Evolutionary conservation across 345 rosid genomes (phyloP), one percentile per base, ranked within the genome.

Genomic region (Heritiera littoralis): DNA sequence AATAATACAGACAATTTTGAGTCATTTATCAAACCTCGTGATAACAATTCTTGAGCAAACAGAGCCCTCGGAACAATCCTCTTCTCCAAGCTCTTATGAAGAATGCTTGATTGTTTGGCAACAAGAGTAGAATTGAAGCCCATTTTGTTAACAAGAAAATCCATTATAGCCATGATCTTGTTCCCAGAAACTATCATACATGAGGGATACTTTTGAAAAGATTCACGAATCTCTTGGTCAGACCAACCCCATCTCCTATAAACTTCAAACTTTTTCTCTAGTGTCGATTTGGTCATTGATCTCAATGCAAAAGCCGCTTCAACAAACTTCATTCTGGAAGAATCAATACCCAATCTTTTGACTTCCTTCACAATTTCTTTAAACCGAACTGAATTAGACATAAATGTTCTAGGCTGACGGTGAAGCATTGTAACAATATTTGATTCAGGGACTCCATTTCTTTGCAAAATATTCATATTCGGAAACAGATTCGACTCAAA

Each of bases 1-100:
- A 88, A 79, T 60, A 87, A 80, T 7, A 76, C 66, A 35, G 78
- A 56, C 69, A 88, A 78, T 77, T 85, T 88, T 35, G 84, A 66
- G 69, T 80, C 85, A 1, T 15, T 51, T 15, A 71, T 38, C 9
- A 71, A 51, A 32, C 75, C 75, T 52, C 1, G 45, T 51, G 75
- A 72, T 54, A 52, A 72, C 70, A 76, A 49, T 13, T 76, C 72
- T 32, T 30, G 79, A 32, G 35, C 72, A 48, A 76, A 35, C 72
- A 63, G 6, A 49, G 61, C 81, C 72, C 82, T 72, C 0, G 86
- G 86, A 30, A 77, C 17, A 23, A 83, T 66, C 55, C 76, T 41
- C 76, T 74, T 83, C 66, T 77, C n/a, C 40, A 83, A 80, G 64
- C 81, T 80, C 73, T 56, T 40, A 9, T 4, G 0, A 8, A 80